A percentile compares a stretch with the other conserved stretches of the same genome.
Conservation (phyloP, 2,329 filamentous ascomycete species). For the Myriosclerotinia curreyana region DNA sequence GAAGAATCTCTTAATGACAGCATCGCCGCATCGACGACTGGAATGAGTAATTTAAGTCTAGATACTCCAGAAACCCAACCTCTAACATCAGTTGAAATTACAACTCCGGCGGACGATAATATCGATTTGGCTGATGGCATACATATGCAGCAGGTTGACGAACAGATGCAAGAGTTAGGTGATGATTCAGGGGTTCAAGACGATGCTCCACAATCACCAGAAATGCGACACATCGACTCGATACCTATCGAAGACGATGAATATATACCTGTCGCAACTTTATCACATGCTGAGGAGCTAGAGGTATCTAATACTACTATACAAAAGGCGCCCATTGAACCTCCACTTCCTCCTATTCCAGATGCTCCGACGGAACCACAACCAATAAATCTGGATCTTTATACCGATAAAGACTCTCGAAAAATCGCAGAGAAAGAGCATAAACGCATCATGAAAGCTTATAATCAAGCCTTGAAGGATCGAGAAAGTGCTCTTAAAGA, state of each 20-base stretch:
- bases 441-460: conserved; percentile 58
- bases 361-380: conserved; percentile 53
- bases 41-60: conserved; percentile 32
- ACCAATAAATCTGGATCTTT: conserved; percentile 55
- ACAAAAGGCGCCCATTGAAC: conserved; percentile 40
- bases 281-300: neutral
- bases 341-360: conserved; percentile 47
- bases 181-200: conserved; percentile 34
- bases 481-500: conserved; percentile 63
- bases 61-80: conserved; percentile 24
- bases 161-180: conserved; percentile 33
- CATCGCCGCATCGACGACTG: conserved; percentile 26
- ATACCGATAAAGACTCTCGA: conserved; percentile 61
- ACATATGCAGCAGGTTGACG: conserved; percentile 37
- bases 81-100: conserved; percentile 44
- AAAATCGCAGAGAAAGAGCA: conserved; percentile 69
- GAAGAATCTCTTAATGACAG: conserved; percentile 27
- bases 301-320: neutral
- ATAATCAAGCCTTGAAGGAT: conserved; percentile 64
- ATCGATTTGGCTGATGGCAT: conserved; percentile 40
- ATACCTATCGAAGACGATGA: conserved; percentile 41
- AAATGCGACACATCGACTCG: conserved; percentile 43
- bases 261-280: conserved; percentile 2
- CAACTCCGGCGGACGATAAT: neutral
- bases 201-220: conserved; percentile 29